phyloP scores from a whole-genome alignment of 192 early-diverging fungal species.

The Coemansia sp. region DNA sequence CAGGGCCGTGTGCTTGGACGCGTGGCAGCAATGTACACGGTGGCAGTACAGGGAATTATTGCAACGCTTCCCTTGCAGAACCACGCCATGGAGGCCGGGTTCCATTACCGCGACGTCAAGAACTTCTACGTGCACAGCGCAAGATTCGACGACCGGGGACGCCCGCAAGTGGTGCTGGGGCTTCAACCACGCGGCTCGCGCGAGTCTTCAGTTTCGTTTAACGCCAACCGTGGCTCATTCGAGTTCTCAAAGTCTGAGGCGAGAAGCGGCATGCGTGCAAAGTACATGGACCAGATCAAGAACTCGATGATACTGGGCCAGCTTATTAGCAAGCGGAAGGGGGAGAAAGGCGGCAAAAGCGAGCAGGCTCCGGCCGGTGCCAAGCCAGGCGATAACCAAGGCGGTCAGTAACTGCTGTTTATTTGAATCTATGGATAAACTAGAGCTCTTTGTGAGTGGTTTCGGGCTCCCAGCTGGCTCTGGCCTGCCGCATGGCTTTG shows the following conservation, averaged over 20 bases:
- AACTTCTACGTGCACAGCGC: slow-evolving; percentile 66
- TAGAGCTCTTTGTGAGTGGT: slow-evolving; percentile 32
- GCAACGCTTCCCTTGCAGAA: slow-evolving; percentile 47
- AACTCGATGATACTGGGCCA: slow-evolving; percentile 9
- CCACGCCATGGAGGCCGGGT: slow-evolving; percentile 24
- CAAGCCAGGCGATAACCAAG: too few species aligned
- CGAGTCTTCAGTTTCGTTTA: slow-evolving; percentile 5
- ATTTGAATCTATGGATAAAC: neutral
- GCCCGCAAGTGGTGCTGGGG: slow-evolving; percentile 30
- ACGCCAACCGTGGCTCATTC: slow-evolving; percentile 10
- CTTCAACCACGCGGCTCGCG: slow-evolving; percentile 22
- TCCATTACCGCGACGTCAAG: slow-evolving; percentile 52
- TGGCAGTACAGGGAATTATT: slow-evolving; percentile 67
- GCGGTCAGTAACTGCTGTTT: neutral
- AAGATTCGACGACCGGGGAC: slow-evolving; percentile 40
- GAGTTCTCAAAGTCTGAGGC: neutral
- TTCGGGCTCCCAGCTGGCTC: slow-evolving; percentile 2
- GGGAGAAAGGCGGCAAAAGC: neutral
- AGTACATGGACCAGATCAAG: slow-evolving; percentile 13
- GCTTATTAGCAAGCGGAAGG: neutral
- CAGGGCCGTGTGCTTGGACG: slow-evolving; percentile 65
- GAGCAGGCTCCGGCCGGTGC: too few species aligned
- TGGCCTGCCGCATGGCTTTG: slow-evolving; percentile 35
- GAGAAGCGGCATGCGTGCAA: neutral
- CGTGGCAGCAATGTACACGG: slow-evolving; percentile 45